Evolutionary conservation across 768 basidiomycete genomes (phyloP), one percentile per base, ranked within the genome.

Genomic region (Mycena olivaceomarginata): DNA sequence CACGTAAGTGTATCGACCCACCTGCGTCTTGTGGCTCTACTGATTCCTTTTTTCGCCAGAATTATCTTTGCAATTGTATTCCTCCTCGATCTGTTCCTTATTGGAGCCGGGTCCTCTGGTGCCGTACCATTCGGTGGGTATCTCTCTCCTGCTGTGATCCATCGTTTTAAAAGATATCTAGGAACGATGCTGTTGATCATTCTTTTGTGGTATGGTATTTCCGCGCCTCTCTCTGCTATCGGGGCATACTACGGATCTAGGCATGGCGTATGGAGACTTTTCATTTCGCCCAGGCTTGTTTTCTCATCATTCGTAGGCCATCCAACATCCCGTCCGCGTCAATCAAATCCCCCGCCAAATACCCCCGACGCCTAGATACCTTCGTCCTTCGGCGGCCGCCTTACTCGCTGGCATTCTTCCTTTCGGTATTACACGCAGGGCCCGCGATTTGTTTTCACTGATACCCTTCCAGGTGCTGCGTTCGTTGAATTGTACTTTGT

Each of bases 261-360:
- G 84, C 95, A 97, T 81, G 98, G 98, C 18, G 96, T 97, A 85
- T 70, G 94, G 83, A 45, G 12, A 39, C 20, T 22, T 67, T 43
- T 59, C 20, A 43, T 40, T 13, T 53, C 25, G 31, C 7, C 43
- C 46, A 25, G 43, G 2, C 10, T 45, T 43, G 25, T 62, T 71
- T 72, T 45, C 82, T 77, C 59, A 65, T 79, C 25, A 57, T 64
- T 57, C 68, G 5, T 77, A 98, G 96, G 89, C 86, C 40, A 85
- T 98, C 72, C 85, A 88, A n/a, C 92, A 97, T 82, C 98, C 97
- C 13, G 95, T 97, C 51, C 90, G 97, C 75, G 96, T 97, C 41
- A 96, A 98, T 79, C 94, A 93, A 72, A 99, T 99, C 73, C 98
- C 98, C 16, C 92, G 98, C n/a, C 98, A 99, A 84, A 97, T 99